These are phyloP conservation scores for Diaporthe australafricana DNA, from an alignment of 2,329 filamentous ascomycete species.

Conservation along the genomic window DNA sequence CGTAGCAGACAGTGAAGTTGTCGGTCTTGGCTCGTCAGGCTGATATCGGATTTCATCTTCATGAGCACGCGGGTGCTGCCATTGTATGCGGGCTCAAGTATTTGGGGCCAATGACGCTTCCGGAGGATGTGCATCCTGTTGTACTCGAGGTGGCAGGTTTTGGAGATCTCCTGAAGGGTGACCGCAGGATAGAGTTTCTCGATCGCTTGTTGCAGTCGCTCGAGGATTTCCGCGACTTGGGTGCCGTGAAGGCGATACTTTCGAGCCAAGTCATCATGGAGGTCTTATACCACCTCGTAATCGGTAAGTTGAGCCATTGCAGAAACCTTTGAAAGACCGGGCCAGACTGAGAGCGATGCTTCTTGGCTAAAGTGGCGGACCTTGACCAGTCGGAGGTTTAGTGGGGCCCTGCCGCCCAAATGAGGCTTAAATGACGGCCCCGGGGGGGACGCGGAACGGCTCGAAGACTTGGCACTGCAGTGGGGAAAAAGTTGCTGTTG, in stretches of 20 bases:
- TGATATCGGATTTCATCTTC: constrained; percentile 55
- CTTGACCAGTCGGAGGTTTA: too few species aligned
- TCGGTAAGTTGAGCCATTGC: not conserved
- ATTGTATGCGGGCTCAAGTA: constrained; percentile 55
- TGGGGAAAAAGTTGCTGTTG: too few species aligned
- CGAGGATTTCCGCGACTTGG: constrained; percentile 49
- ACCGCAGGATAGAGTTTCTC: constrained; percentile 48
- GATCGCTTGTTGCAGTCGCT: constrained; percentile 43
- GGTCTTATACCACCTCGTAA: constrained; percentile 40
- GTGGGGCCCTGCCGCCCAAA: too few species aligned
- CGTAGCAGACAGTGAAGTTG: constrained; percentile 57
- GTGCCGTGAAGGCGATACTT: constrained; percentile 52
- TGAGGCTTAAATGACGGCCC: too few species aligned
- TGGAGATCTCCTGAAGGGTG: constrained; percentile 59
- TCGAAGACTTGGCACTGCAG: too few species aligned
- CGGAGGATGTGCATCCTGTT: constrained; percentile 50
- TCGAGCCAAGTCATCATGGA: constrained; percentile 52
- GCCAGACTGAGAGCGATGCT: too few species aligned
- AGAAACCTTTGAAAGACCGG: too few species aligned
- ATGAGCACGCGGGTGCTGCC: constrained; percentile 51
- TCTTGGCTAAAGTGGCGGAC: too few species aligned
- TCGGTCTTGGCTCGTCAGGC: constrained; percentile 50
- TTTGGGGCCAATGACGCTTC: constrained; percentile 53
- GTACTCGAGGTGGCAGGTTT: constrained; percentile 58
- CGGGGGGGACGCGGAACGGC: too few species aligned